These are phyloP conservation scores for Cercospora zeina DNA, from an alignment of 2,329 filamentous ascomycete species.

Conservation along the genomic window DNA sequence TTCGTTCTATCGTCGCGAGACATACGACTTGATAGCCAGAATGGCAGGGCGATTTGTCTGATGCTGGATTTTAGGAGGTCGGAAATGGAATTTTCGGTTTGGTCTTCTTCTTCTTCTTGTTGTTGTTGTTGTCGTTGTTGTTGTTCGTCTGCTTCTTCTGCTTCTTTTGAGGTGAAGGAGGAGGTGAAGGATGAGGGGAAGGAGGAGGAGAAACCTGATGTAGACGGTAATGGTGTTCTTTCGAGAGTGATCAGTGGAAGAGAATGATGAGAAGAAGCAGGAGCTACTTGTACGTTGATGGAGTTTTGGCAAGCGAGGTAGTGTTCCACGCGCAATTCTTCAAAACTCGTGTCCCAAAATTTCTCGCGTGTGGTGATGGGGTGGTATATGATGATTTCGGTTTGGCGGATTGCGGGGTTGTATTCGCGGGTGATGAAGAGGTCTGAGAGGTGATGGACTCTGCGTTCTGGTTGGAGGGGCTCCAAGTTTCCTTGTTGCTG, in stretches of 20 bases:
- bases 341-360: conserved; percentile 4
- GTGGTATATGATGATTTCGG: conserved; percentile 3
- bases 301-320: neutral
- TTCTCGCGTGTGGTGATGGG: conserved; percentile 2
- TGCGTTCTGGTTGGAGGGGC: neutral
- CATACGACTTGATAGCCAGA: conserved; percentile 10
- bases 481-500: no score
- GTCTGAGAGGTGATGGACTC: neutral
- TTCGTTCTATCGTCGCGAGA: neutral
- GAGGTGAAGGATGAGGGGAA: no score
- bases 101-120: neutral
- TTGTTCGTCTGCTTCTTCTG: neutral
- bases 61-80: neutral
- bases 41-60: conserved; percentile 1
- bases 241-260: neutral
- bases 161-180: neutral
- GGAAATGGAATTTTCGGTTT: neutral
- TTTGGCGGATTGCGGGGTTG: neutral
- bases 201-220: no score
- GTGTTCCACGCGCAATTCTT: conserved; percentile 8
- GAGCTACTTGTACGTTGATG: neutral
- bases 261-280: neutral
- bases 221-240: no score
- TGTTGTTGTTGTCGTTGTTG: neutral
- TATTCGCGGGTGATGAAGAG: conserved; percentile 2